Evolutionary conservation across 2,329 filamentous ascomycete species (phyloP), one percentile per base, ranked within the genome.

Genomic region (Paracoccidioides brasiliensis): DNA sequence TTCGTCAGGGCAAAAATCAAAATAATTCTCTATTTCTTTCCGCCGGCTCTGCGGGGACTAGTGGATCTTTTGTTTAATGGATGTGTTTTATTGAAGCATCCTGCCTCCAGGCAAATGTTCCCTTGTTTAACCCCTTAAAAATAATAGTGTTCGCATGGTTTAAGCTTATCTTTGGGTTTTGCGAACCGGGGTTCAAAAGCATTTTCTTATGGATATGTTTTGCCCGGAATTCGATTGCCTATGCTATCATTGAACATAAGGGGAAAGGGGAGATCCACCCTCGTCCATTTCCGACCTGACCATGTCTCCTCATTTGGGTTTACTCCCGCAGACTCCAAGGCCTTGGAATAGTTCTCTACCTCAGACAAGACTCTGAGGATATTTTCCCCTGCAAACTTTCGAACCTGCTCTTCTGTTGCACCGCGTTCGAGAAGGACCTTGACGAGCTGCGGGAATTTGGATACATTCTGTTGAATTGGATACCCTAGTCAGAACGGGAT

Each of bases 351-450:
- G n/a, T 38, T 56, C 49, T 64, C 62, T 2, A 61, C 59, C 6
- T 61, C 58, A 22, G 49, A 28, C 62, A 61, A 64, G 14, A 60
- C 62, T 7, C 62, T 59, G 4, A 72, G 56, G 41, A 73, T 70
- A 38, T 74, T 74, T 42, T 69, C 66, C 0, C 71, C 70, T 0
- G 63, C 65, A 3, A 72, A 65, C 56, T 69, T 69, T 1, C 63
- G 62, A 4, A 72, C 59, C 58, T 73, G 68, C 14, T 69, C 67
- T 53, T 72, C 67, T 0, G 69, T 71, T 0, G 70, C 70, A 0
- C 72, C 72, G 7, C 70, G 63, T 40, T 72, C 66, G 5, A 74
- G 57, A 3, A 64, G 50, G 5, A 46, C 15, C 43, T 58, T 59
- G 22, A 61, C 56, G 9, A 64, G 53, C 40, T 56, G 46, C 12